Conservation (phyloP, 352 stramenopile species). For the Phytophthora kernoviae region DNA sequence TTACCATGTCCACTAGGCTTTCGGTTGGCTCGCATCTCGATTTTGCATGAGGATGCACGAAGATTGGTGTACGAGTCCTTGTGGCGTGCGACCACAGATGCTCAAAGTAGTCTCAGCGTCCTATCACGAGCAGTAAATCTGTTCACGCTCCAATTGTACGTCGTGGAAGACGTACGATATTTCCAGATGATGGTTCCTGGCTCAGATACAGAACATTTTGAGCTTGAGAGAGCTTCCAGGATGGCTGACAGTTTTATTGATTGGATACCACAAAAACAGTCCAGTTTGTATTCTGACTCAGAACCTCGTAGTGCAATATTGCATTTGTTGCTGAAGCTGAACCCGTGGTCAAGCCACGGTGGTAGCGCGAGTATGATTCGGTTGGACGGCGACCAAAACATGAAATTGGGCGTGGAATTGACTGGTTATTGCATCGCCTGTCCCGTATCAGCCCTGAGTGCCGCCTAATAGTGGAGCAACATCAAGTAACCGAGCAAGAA, state of each 20-base stretch:
- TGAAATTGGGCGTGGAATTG: slow-evolving; percentile 77
- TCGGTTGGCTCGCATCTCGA: slow-evolving; percentile 53
- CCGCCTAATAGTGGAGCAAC: slow-evolving; percentile 48
- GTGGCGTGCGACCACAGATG: slow-evolving; percentile 61
- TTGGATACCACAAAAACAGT: slow-evolving; percentile 61
- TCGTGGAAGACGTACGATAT: slow-evolving; percentile 78
- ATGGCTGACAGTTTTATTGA: slow-evolving; percentile 60
- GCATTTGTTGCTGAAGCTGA: slow-evolving; percentile 70
- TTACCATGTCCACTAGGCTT: slow-evolving; percentile 72
- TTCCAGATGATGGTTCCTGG: slow-evolving; percentile 51
- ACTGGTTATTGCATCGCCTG: slow-evolving; percentile 78
- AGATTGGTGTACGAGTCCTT: slow-evolving; percentile 75
- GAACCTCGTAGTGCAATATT: slow-evolving; percentile 49
- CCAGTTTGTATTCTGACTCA: slow-evolving; percentile 30
- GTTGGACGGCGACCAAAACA: slow-evolving; percentile 82
- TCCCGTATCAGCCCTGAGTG: slow-evolving; percentile 55
- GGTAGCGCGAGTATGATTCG: slow-evolving; percentile 60
- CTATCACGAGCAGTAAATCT: slow-evolving; percentile 76
- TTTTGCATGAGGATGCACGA: slow-evolving; percentile 65
- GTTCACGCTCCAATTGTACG: slow-evolving; percentile 85
- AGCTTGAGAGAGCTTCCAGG: slow-evolving; percentile 45
- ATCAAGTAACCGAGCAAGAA: slow-evolving; percentile 63
- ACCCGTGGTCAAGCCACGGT: slow-evolving; percentile 69
- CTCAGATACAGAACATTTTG: slow-evolving; percentile 47
- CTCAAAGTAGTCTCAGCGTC: slow-evolving; percentile 65